Evolutionary conservation across 345 rosid genomes (phyloP), one percentile per base, ranked within the genome.

Genomic region (Excoecaria cochinchinensis): DNA sequence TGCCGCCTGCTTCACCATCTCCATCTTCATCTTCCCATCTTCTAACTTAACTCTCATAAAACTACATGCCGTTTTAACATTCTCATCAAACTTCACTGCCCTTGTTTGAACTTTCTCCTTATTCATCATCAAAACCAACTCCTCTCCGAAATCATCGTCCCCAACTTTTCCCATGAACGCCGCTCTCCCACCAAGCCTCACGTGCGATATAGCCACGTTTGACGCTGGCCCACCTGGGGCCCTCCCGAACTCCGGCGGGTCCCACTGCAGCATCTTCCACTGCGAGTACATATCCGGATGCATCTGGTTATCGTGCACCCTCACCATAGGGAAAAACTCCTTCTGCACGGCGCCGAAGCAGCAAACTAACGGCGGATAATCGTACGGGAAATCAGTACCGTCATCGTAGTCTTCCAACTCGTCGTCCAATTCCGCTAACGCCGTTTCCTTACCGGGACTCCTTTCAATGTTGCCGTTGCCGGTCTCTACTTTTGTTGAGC

Each of bases 221-320:
- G 91, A 89, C 13, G 92, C 90, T 0, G 98, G 83, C 59, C 99
- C 97, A 36, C 98, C 98, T 0, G 94, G 99, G 10, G 95, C 92
- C 73, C 97, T 76, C 5, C 79, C 90, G 74, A 92, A 92, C 85
- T 95, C 97, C 56, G 98, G 96, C 15, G 98, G 98, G 68, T 90
- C 92, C 97, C 96, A 92, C 82, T 92, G 98, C 25, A 95, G 85
- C 97, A 88, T 89, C 83, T 92, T 95, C 98, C 98, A 92, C 79
- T 89, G 83, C 21, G 96, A 91, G 85, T 95, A 92, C 0, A 86
- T 91, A 61, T 95, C 97, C 71, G 91, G 97, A 64, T 95, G 93
- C 96, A 89, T 87, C 73, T 77, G 92, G 10, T 88, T 81, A 63
- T 91, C 92, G 76, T 89, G 90, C 56, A 87, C 95, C 81, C 98